Conservation (phyloP, 345 rosid genomes). For the Bruguiera gymnorhiza region DNA sequence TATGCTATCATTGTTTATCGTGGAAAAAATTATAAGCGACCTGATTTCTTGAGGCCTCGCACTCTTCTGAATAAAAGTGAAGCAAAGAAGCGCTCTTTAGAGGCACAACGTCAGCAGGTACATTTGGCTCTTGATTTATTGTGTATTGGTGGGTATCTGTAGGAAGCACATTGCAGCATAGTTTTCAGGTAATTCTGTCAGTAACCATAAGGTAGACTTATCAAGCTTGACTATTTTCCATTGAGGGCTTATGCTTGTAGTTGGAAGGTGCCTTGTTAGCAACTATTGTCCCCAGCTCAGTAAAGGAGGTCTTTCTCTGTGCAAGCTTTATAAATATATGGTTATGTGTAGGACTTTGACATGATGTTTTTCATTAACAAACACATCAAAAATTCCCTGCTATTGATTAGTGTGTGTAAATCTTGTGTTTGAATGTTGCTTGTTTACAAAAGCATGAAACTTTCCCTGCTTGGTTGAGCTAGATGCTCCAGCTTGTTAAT, state of each 20-base stretch:
- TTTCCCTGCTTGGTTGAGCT: background rate
- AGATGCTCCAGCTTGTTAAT: background rate
- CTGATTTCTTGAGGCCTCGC: conserved; percentile 68
- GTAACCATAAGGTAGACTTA: background rate
- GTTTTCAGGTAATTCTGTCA: background rate
- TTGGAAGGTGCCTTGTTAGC: background rate
- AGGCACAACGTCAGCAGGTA: conserved; percentile 83
- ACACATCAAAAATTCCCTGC: no score
- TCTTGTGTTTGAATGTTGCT: background rate
- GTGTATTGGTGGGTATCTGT: background rate
- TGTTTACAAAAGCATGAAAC: background rate
- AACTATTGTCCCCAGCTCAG: background rate
- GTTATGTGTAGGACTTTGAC: no score
- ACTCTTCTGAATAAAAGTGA: conserved; percentile 73
- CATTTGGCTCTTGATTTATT: conserved; percentile 11
- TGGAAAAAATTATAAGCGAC: conserved; percentile 86
- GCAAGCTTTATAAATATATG: background rate
- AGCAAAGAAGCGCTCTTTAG: conserved; percentile 77
- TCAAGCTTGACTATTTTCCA: background rate
- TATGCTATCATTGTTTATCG: conserved; percentile 83
- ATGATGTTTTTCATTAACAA: no score
- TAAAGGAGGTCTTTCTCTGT: background rate
- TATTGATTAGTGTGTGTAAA: background rate
- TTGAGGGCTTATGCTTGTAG: background rate
- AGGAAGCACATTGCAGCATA: background rate